Evolutionary conservation across 495 filamentous ascomycete genomes (phyloP).

Genomic region (Podospora bellae-mahoneyi): DNA sequence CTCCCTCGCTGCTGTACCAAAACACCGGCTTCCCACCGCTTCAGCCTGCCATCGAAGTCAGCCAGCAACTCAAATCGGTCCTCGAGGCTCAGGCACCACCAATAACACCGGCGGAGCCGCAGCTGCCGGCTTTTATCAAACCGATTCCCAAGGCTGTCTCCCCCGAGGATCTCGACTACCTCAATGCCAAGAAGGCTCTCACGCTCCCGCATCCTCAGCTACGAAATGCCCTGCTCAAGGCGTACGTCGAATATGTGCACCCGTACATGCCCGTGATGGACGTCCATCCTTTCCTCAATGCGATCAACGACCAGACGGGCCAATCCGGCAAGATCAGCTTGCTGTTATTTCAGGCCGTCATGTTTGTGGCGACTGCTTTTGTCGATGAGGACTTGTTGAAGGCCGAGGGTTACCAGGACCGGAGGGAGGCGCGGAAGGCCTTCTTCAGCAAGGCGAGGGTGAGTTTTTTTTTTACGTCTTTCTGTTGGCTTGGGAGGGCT

Average conservation of each 20-base stretch:
- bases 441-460: constrained; percentile 80
- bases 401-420: constrained; percentile 63
- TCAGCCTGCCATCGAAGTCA: not conserved
- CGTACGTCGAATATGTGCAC: constrained; percentile 79
- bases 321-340: constrained; percentile 66
- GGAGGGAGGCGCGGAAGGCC: constrained; percentile 70
- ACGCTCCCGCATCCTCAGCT: constrained; percentile 62
- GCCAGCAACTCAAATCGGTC: not conserved
- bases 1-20: not conserved
- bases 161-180: constrained; percentile 70
- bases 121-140: constrained; percentile 68
- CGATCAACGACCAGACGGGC: constrained; percentile 62
- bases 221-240: constrained; percentile 69
- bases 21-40: not conserved
- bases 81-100: not conserved
- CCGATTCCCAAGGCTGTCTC: constrained; percentile 64
- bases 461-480: constrained; percentile 27
- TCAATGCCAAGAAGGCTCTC: constrained; percentile 71
- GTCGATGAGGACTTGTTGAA: constrained; percentile 67
- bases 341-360: constrained; percentile 75
- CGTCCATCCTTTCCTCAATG: constrained; percentile 65
- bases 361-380: constrained; percentile 77
- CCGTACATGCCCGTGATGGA: constrained; percentile 88
- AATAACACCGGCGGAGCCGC: constrained; percentile 6
- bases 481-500: not conserved